These are phyloP conservation scores for Aspergillus hiratsukae DNA, from an alignment of 2,329 filamentous ascomycete genomes.

Conservation along the genomic window DNA sequence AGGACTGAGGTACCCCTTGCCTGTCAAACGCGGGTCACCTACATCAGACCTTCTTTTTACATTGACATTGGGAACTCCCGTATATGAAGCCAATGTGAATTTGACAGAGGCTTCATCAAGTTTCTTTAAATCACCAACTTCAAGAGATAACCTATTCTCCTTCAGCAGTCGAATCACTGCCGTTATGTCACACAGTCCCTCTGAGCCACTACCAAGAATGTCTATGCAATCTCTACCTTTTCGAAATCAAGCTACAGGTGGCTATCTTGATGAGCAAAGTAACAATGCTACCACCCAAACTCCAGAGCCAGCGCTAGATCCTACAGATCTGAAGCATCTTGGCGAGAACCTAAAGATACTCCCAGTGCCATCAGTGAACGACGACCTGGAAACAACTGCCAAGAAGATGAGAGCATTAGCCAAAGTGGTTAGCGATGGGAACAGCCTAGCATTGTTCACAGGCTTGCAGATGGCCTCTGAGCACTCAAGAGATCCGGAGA, in stretches of 20 bases:
- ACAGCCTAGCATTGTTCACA: slow-evolving; percentile 19
- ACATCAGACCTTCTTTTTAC: background rate
- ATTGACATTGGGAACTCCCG: background rate
- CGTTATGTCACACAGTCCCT: background rate
- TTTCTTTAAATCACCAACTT: background rate
- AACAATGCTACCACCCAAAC: background rate
- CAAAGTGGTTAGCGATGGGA: slow-evolving; percentile 9
- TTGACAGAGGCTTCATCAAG: background rate
- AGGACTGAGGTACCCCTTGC: background rate
- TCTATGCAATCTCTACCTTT: background rate
- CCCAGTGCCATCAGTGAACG: slow-evolving; percentile 11
- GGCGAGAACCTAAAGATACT: slow-evolving; percentile 7
- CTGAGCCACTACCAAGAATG: background rate
- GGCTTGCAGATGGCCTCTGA: slow-evolving; percentile 10
- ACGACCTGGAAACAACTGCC: slow-evolving; percentile 15
- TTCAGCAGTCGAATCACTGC: background rate
- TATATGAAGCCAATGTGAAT: background rate
- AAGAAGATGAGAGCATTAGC: slow-evolving; percentile 15
- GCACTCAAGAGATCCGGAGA: slow-evolving; percentile 6
- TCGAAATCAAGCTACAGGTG: background rate
- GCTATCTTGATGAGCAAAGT: background rate
- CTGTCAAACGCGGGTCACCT: background rate
- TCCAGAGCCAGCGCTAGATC: background rate
- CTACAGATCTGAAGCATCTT: slow-evolving; percentile 1
- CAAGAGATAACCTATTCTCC: background rate